Conservation (phyloP, 78 protist species). For the Polysphondylium violaceum region DNA sequence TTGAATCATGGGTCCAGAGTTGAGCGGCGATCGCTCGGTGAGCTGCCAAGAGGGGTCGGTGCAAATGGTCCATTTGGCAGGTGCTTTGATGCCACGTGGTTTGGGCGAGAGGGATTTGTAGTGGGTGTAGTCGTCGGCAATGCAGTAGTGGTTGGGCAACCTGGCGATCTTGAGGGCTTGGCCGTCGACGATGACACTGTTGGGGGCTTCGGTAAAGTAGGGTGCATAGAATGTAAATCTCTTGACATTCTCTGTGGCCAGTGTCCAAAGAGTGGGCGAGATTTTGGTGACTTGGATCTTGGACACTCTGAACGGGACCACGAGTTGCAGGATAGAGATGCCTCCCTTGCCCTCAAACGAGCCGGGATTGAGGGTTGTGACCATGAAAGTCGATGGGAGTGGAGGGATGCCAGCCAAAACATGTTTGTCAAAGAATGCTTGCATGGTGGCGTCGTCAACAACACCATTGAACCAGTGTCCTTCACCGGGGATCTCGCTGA, state of each 20-base stretch:
- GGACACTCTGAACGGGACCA: not conserved
- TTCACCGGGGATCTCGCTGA: conserved; percentile 45
- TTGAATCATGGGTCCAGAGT: conserved; percentile 39
- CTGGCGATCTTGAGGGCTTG: not conserved
- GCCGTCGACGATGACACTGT: conserved; percentile 17
- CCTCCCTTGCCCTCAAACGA: conserved; percentile 38
- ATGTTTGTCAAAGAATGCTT: conserved; percentile 50
- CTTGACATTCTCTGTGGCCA: conserved; percentile 15
- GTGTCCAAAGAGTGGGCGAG: not conserved
- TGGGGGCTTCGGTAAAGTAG: not conserved
- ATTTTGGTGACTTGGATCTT: conserved; percentile 18
- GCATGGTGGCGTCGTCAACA: conserved; percentile 80
- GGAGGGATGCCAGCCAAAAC: not conserved
- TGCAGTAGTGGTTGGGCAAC: not conserved
- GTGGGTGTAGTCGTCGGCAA: too few relatives aligned
- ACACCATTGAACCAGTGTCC: conserved; percentile 82
- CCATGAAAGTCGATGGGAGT: conserved; percentile 19
- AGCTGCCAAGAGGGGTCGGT: conserved; percentile 15
- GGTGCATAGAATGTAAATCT: conserved; percentile 39
- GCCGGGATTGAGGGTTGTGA: conserved; percentile 42
- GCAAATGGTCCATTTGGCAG: conserved; percentile 19
- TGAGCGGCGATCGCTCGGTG: conserved; percentile 12
- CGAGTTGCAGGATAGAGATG: conserved; percentile 19
- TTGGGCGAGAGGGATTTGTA: not conserved
- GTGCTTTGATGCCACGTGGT: not conserved